Evolutionary conservation across 1,284 basidiomycete species (phyloP).

Genomic region (Lentinula novae-zelandiae): DNA sequence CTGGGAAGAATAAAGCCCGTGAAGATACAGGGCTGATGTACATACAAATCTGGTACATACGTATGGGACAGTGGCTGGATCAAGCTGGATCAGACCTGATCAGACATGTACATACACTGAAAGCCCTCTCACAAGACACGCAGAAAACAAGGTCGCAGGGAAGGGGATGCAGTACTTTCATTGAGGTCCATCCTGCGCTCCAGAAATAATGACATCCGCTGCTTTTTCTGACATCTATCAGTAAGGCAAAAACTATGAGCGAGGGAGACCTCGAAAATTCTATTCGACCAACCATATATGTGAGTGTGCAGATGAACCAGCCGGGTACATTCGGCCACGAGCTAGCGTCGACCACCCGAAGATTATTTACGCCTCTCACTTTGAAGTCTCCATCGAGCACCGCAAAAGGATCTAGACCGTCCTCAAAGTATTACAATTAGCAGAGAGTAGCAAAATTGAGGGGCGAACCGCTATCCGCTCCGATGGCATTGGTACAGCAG

Average conservation of each 20-base stretch:
- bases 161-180: too few relatives aligned
- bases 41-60: neutral
- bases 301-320: slow-evolving; percentile 27
- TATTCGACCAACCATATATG: slow-evolving; percentile 24
- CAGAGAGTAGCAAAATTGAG: neutral
- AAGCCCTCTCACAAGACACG: too few relatives aligned
- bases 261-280: neutral
- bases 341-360: slow-evolving; percentile 29
- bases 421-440: neutral
- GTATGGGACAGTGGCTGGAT: neutral
- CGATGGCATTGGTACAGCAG: slow-evolving; percentile 29
- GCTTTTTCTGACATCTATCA: slow-evolving; percentile 28
- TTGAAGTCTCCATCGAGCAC: slow-evolving; percentile 28
- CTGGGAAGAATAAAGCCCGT: neutral
- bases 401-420: slow-evolving; percentile 23
- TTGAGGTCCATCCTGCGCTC: slow-evolving; percentile 1
- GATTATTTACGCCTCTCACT: slow-evolving; percentile 23
- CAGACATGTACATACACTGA: too few relatives aligned
- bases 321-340: slow-evolving; percentile 28
- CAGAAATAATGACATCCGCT: slow-evolving; percentile 24
- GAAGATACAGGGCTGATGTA: neutral
- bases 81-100: neutral
- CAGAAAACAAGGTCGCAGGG: too few relatives aligned
- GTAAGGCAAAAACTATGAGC: neutral
- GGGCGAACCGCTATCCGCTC: slow-evolving; percentile 22